Percentiles rank a stretch among this genome's conserved stretches.
phyloP scores from a whole-genome alignment of 192 early-diverging fungal genomes.

The Phlyctochytrium bullatum region DNA sequence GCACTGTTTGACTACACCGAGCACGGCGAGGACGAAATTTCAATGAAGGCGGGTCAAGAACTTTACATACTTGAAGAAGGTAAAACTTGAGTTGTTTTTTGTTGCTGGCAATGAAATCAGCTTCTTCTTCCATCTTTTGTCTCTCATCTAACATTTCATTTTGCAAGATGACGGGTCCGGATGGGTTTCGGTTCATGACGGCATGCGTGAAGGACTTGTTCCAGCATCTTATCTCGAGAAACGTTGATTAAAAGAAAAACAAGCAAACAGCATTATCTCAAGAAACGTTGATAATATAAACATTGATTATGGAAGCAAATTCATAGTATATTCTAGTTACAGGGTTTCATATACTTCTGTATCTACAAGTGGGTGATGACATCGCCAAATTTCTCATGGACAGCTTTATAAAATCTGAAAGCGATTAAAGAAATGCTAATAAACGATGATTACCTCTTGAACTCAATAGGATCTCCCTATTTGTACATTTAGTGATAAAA shows the following conservation, averaged over 20 bases:
- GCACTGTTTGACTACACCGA: slow-evolving; percentile 65
- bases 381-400: slow-evolving; percentile 13
- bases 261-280: background rate
- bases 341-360: background rate
- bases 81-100: no score
- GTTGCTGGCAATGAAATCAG: background rate
- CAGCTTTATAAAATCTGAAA: slow-evolving; percentile 17
- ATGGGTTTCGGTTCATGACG: slow-evolving; percentile 53
- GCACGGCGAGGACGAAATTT: slow-evolving; percentile 51
- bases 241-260: background rate
- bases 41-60: slow-evolving; percentile 52
- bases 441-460: slow-evolving; percentile 38
- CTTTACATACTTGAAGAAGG: slow-evolving; percentile 53
- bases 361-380: slow-evolving; percentile 5
- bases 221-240: slow-evolving; percentile 28
- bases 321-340: background rate
- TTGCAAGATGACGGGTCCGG: slow-evolving; percentile 51
- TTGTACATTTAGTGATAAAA: slow-evolving; percentile 1
- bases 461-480: slow-evolving; percentile 57
- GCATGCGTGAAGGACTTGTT: slow-evolving; percentile 30
- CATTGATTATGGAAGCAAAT: background rate
- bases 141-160: background rate
- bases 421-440: background rate
- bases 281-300: background rate
- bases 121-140: slow-evolving; percentile 4